Conservation (phyloP, 1,284 basidiomycete species). For the Rhodotorula sp. region DNA sequence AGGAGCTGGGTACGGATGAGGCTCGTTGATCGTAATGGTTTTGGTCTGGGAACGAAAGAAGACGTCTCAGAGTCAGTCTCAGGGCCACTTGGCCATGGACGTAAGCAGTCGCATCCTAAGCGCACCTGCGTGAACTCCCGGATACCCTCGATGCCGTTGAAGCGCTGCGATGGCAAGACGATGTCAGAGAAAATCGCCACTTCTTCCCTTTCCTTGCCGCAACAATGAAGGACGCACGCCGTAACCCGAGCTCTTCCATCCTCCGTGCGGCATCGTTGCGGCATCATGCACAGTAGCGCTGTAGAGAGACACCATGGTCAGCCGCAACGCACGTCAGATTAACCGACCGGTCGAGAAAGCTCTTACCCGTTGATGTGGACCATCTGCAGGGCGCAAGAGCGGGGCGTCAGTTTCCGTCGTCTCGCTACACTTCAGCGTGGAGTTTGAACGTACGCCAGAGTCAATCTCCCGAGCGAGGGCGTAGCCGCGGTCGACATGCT, state of each 20-base stretch:
- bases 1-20: conserved; percentile 35
- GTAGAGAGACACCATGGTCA: not conserved
- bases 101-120: conserved; percentile 4
- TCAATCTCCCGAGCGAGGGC: conserved; percentile 39
- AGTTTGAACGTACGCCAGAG: conserved; percentile 19
- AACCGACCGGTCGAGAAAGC: too few species aligned
- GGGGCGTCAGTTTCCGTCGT: not conserved
- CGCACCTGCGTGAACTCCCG: conserved; percentile 43
- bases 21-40: conserved; percentile 38
- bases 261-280: conserved; percentile 39
- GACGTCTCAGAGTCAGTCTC: not conserved
- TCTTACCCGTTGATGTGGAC: conserved; percentile 46
- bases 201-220: not conserved
- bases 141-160: conserved; percentile 35
- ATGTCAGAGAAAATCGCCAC: not conserved
- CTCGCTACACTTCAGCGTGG: too few species aligned
- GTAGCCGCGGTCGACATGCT: conserved; percentile 13
- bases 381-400: conserved; percentile 8
- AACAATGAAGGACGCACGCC: conserved; percentile 12
- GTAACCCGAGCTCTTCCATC: conserved; percentile 39
- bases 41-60: not conserved
- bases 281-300: conserved; percentile 30
- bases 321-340: too few species aligned
- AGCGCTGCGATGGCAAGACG: conserved; percentile 1
- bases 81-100: too few species aligned